These are phyloP conservation scores for Ochetophila trinervis DNA, from an alignment of 306 rosid species.

Conservation along the genomic window DNA sequence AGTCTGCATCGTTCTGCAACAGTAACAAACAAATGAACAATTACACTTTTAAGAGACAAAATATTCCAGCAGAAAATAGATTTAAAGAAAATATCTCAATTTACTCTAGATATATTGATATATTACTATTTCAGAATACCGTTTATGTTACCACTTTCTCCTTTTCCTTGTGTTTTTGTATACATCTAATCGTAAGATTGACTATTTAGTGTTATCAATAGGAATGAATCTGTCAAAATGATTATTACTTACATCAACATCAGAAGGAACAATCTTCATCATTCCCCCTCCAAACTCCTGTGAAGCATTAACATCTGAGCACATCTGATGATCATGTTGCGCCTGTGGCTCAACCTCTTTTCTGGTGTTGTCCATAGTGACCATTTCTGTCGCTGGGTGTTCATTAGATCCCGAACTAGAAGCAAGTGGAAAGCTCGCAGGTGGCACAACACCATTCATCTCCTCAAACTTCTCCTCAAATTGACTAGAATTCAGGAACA, in stretches of 20 bases:
- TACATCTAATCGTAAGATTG: not conserved
- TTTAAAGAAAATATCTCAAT: not conserved
- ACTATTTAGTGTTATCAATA: not conserved
- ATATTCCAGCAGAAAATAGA: not conserved
- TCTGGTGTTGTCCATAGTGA: slow-evolving; percentile 45
- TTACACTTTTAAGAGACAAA: too few relatives aligned
- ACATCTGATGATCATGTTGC: slow-evolving; percentile 49
- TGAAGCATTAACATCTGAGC: slow-evolving; percentile 55
- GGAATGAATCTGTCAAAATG: slow-evolving; percentile 11
- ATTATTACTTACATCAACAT: slow-evolving; percentile 69
- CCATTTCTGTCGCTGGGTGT: slow-evolving; percentile 49
- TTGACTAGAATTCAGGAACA: slow-evolving; percentile 52
- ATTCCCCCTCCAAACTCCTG: slow-evolving; percentile 85
- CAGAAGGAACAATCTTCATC: slow-evolving; percentile 98
- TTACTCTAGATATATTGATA: not conserved
- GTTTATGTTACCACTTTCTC: not conserved
- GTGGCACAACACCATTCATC: slow-evolving; percentile 55
- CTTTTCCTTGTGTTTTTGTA: too few relatives aligned
- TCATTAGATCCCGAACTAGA: slow-evolving; percentile 83
- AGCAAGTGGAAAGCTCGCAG: slow-evolving; percentile 60
- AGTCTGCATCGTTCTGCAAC: slow-evolving; percentile 89
- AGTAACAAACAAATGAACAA: slow-evolving; percentile 17
- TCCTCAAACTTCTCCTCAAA: slow-evolving; percentile 98
- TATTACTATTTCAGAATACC: not conserved
- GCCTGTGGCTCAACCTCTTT: slow-evolving; percentile 55